These are phyloP conservation scores for Kodamaea sp. DNA, from an alignment of 1,139 yeast genomes.

Conservation along the genomic window DNA sequence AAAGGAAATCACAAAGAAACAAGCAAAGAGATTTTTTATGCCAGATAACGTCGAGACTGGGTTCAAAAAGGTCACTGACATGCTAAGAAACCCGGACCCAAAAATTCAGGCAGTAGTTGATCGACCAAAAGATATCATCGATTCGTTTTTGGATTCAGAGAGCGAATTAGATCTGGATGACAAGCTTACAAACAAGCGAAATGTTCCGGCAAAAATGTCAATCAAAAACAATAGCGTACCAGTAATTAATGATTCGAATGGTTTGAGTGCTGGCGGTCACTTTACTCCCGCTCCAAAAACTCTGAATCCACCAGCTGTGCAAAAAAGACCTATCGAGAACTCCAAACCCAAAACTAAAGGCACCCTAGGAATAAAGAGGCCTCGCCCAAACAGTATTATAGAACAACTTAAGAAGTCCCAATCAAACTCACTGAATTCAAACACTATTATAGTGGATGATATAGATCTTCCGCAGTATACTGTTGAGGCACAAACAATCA, in stretches of 20 bases:
- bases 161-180: not conserved
- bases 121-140: not conserved
- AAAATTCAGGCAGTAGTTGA: not conserved
- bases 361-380: slow-evolving; percentile 2
- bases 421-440: too few relatives aligned
- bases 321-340: too few relatives aligned
- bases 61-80: slow-evolving; percentile 55
- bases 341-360: slow-evolving; percentile 1
- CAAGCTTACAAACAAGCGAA: not conserved
- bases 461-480: slow-evolving; percentile 3
- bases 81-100: slow-evolving; percentile 23
- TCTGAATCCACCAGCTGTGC: too few relatives aligned
- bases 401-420: too few relatives aligned
- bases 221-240: too few relatives aligned
- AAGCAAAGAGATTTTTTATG: slow-evolving; percentile 58
- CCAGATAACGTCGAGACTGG: slow-evolving; percentile 79
- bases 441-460: slow-evolving; percentile 1
- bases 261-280: too few relatives aligned
- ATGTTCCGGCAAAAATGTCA: not conserved
- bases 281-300: too few relatives aligned
- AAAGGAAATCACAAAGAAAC: slow-evolving; percentile 16
- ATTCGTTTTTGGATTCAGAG: not conserved
- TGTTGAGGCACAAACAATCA: not conserved
- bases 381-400: not conserved
- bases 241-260: too few relatives aligned